phyloP scores from a whole-genome alignment of 2,329 filamentous ascomycete genomes.

The Stachybotrys elegans region DNA sequence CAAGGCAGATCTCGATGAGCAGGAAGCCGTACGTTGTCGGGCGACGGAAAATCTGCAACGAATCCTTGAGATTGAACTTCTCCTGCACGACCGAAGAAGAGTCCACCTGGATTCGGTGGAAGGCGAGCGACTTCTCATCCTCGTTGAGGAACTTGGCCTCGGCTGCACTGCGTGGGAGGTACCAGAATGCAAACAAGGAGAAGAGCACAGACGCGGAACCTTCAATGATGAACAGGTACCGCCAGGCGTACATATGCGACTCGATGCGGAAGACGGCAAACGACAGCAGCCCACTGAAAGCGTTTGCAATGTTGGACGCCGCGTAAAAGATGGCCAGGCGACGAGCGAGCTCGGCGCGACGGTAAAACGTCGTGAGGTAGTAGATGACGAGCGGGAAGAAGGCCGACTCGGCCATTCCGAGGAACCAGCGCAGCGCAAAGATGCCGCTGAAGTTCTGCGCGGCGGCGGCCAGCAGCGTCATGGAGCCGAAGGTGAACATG shows the following conservation, averaged over 20 bases:
- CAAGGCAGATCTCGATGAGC: constrained; percentile 53
- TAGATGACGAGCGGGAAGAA: constrained; percentile 52
- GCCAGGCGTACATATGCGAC: constrained; percentile 35
- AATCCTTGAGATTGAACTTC: constrained; percentile 44
- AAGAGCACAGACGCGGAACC: constrained; percentile 54
- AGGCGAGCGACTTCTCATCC: constrained; percentile 64
- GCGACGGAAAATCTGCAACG: constrained; percentile 45
- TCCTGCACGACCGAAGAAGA: constrained; percentile 58
- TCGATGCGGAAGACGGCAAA: constrained; percentile 45
- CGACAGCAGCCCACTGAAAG: constrained; percentile 42
- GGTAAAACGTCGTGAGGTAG: constrained; percentile 48
- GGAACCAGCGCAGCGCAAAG: constrained; percentile 43
- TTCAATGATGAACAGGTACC: constrained; percentile 51
- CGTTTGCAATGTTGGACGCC: constrained; percentile 66
- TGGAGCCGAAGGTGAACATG: constrained; percentile 67
- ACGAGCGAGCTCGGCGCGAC: constrained; percentile 38
- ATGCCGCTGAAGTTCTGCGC: constrained; percentile 44
- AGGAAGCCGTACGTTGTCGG: constrained; percentile 46
- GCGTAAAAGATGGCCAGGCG: constrained; percentile 66
- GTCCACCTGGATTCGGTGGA: constrained; percentile 70
- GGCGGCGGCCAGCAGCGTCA: constrained; percentile 55
- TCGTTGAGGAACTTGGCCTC: constrained; percentile 61
- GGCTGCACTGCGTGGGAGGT: constrained; percentile 60
- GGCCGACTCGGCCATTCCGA: constrained; percentile 51
- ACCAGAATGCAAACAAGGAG: constrained; percentile 61